Base-by-base conservation (phyloP, 441 rosid genomes). In the Croton setiger region DNA sequence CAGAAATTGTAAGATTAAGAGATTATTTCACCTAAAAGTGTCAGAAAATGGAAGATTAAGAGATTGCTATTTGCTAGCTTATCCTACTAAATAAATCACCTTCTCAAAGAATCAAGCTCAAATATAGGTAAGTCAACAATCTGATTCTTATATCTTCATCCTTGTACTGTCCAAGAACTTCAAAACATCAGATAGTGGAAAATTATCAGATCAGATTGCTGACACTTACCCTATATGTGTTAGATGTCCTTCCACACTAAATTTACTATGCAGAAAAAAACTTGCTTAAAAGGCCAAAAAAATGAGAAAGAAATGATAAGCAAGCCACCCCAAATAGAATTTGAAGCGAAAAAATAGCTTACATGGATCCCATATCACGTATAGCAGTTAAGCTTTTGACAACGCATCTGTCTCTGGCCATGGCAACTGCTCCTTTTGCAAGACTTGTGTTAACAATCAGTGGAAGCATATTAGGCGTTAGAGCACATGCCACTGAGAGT, bases 381-480 rank as follows among this genome's bases (percentile, higher is more conserved):
- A 88, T 81, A 49, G 87, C 84, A n/a, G 79, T 75, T 67, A 85
- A 73, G 78, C 91, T 88, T 79, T 88, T 88, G 78, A 88, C 87
- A 12, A 88, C 73, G 17, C 94, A 86, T 77, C 91, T 80, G 69
- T 88, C 94, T 71, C 75, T 81, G 21, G 94, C 94, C 94, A 88
- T 88, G 49, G 87, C 88, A 47, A 88, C 83, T 49, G 94, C 94
- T 64, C 94, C 94, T 80, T 86, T 88, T 0, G 94, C 94, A 43
- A 88, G 94, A 66, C 88, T 82, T 44, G 88, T 85, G 76, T 86
- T 85, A 41, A 82, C 87, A 54, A 88, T 81, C 48, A 88, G 87
- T 57, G 91, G 94, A 80, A 88, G 91, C 91, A 88, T 88, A 67
- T 88, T 90, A 60, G 94, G 94, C 53, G 94, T 88, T 47, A 88